Evolutionary conservation across 75 land plant species (phyloP).

Genomic region (Gnetum montanum): DNA sequence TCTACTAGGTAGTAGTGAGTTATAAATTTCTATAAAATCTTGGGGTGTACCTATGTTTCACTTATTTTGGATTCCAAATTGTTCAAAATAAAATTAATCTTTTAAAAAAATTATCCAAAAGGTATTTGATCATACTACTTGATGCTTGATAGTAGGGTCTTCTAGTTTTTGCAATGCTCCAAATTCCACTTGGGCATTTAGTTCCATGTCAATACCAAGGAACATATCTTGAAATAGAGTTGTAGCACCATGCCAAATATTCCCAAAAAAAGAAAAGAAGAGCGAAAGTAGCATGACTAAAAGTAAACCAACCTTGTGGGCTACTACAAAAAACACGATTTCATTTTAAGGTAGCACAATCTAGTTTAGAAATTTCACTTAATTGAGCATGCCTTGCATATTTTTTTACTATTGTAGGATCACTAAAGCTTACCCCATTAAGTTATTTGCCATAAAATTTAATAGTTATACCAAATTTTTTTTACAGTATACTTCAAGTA

Average conservation of each 20-base stretch:
- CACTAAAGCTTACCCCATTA: slow-evolving; percentile 3
- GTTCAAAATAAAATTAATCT: too few species aligned
- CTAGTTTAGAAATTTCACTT: slow-evolving; percentile 4
- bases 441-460: background rate
- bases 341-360: slow-evolving; percentile 1
- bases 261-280: slow-evolving; percentile 9
- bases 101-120: too few species aligned
- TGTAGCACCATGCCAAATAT: background rate
- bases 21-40: too few species aligned
- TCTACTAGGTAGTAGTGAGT: too few species aligned
- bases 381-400: slow-evolving; percentile 14
- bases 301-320: slow-evolving; percentile 16
- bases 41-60: too few species aligned
- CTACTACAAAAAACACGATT: slow-evolving; percentile 11
- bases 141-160: slow-evolving; percentile 1
- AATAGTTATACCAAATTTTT: background rate
- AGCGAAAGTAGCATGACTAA: slow-evolving; percentile 12
- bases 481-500: background rate
- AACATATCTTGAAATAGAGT: slow-evolving; percentile 16
- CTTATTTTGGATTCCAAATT: too few species aligned
- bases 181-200: slow-evolving; percentile 6
- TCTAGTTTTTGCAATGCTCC: slow-evolving; percentile 8
- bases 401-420: slow-evolving; percentile 2
- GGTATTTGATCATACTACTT: slow-evolving; percentile 5
- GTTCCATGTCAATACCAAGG: slow-evolving; percentile 8